Conservation (phyloP, 169 alveolate species). For the Eimeria praecox region DNA sequence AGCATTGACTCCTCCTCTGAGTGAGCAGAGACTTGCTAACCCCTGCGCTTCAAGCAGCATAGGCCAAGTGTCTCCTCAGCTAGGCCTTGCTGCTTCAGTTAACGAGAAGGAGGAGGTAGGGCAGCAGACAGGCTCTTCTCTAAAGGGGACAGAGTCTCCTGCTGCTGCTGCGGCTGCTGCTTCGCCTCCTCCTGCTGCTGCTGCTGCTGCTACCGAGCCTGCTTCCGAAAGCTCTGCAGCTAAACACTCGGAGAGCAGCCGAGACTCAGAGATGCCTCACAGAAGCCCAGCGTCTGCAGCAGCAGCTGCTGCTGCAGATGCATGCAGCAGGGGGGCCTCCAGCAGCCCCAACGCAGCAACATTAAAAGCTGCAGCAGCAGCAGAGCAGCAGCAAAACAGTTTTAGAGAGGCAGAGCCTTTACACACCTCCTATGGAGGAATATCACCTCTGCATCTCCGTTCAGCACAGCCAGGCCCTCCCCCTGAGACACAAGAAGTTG, state of each 20-base stretch:
- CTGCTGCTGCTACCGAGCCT: background rate
- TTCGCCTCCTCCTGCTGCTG: constrained; percentile 24
- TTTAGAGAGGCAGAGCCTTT: background rate
- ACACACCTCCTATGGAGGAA: background rate
- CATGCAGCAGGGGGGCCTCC: background rate
- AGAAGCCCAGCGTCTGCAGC: background rate
- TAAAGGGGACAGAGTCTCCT: background rate
- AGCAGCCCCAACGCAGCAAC: background rate
- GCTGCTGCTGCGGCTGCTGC: background rate
- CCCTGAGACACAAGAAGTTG: background rate
- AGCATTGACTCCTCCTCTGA: background rate
- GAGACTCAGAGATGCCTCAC: background rate
- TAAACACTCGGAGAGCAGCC: background rate
- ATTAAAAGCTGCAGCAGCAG: background rate
- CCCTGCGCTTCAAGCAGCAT: background rate
- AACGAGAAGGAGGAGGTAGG: background rate
- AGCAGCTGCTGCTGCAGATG: constrained; percentile 2
- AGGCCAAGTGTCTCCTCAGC: background rate
- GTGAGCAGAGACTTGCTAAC: background rate
- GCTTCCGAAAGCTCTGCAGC: background rate
- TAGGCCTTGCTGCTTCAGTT: no score
- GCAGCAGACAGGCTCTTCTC: background rate
- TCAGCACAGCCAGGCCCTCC: background rate
- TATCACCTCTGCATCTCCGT: background rate
- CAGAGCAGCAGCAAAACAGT: background rate